Evolutionary conservation across 345 rosid species (phyloP).

Genomic region (Eucalyptus paniculata): DNA sequence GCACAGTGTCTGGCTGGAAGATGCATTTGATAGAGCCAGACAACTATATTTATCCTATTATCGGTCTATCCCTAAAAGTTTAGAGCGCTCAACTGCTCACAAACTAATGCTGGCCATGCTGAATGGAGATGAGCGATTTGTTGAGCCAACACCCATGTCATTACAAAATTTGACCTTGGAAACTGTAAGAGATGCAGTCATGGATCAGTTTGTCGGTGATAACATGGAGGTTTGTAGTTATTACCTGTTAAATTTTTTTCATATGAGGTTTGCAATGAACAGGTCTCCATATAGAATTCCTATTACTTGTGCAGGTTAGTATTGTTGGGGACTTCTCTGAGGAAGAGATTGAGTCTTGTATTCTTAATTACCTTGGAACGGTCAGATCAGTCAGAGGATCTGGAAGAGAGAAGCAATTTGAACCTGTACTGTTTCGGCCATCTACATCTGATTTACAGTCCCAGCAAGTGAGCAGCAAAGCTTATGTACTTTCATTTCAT

Average conservation of each 20-base stretch:
- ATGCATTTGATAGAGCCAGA: constrained; percentile 98
- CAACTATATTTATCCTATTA: constrained; percentile 87
- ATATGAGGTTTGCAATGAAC: not conserved
- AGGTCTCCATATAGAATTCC: not conserved
- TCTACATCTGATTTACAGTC: constrained; percentile 61
- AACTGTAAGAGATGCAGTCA: constrained; percentile 82
- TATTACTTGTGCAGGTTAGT: constrained; percentile 45
- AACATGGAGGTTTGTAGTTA: constrained; percentile 79
- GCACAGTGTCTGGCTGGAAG: constrained; percentile 99
- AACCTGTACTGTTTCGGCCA: constrained; percentile 59
- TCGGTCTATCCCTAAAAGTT: constrained; percentile 96
- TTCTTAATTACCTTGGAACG: constrained; percentile 91
- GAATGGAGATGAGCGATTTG: constrained; percentile 93
- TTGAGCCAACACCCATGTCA: constrained; percentile 88
- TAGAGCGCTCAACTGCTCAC: constrained; percentile 99
- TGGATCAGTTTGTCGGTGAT: constrained; percentile 87
- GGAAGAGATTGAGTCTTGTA: constrained; percentile 77
- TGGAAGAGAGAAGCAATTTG: constrained; percentile 13
- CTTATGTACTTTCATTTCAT: not conserved
- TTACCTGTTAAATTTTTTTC: not conserved
- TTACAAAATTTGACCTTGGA: constrained; percentile 61
- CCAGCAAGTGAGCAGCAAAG: constrained; percentile 61
- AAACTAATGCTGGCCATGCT: constrained; percentile 97
- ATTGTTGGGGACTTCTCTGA: constrained; percentile 91
- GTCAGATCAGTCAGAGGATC: constrained; percentile 50